phyloP scores from a whole-genome alignment of 2,329 filamentous ascomycete species.

The Claviceps purpurea region DNA sequence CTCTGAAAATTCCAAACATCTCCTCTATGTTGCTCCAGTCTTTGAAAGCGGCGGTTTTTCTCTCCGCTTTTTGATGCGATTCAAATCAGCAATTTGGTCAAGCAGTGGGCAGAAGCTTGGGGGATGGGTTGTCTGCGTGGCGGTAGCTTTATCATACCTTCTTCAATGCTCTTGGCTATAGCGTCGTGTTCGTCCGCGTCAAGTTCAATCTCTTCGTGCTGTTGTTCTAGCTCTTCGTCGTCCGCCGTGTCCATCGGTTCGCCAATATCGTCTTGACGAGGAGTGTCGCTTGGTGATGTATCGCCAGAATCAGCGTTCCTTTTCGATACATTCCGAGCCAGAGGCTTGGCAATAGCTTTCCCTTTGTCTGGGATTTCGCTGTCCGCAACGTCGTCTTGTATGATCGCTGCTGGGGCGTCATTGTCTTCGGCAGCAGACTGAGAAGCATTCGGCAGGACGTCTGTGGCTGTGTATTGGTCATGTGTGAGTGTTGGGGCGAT shows the following conservation, averaged over 20 bases:
- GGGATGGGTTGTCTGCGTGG: background rate
- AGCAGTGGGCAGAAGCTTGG: background rate
- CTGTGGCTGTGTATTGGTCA: conserved; percentile 23
- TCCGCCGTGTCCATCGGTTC: conserved; percentile 20
- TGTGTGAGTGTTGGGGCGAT: conserved; percentile 18
- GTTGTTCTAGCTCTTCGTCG: conserved; percentile 28
- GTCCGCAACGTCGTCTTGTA: conserved; percentile 11
- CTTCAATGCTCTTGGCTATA: conserved; percentile 49
- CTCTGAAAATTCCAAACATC: conserved; percentile 76
- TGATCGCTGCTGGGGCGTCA: conserved; percentile 15
- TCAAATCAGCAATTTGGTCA: conserved; percentile 10
- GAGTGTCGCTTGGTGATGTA: conserved; percentile 1
- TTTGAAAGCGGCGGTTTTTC: conserved; percentile 68
- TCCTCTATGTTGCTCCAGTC: conserved; percentile 70
- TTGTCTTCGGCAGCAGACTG: conserved; percentile 36
- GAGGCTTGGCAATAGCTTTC: conserved; percentile 24
- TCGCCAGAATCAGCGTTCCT: conserved; percentile 17
- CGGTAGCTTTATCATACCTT: conserved; percentile 37
- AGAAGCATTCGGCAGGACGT: conserved; percentile 23
- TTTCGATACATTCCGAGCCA: conserved; percentile 28
- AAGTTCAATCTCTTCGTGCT: conserved; percentile 40
- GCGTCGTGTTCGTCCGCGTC: conserved; percentile 38
- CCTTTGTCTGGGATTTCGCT: conserved; percentile 19
- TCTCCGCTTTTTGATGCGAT: conserved; percentile 47
- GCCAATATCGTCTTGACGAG: conserved; percentile 19